Conservation (phyloP, 352 stramenopile species). For the Pythium aristosporum region DNA sequence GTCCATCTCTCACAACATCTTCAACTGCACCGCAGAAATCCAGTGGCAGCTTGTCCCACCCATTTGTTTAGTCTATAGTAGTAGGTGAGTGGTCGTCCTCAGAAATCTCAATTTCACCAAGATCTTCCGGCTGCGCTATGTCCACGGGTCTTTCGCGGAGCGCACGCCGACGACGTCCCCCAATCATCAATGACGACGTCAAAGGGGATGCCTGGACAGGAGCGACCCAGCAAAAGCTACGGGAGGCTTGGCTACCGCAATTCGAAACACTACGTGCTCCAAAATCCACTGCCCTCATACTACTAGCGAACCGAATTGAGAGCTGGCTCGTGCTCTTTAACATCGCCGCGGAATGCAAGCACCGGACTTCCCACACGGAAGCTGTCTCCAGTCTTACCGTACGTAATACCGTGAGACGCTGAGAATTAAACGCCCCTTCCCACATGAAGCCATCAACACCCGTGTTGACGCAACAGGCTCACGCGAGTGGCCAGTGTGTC, state of each 20-base stretch:
- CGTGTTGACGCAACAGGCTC: background rate
- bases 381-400: background rate
- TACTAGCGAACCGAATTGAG: too few relatives aligned
- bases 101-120: background rate
- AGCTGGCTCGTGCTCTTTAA: background rate
- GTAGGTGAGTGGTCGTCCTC: background rate
- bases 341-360: background rate
- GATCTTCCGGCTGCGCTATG: background rate
- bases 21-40: constrained; percentile 12
- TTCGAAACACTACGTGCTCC: too few relatives aligned
- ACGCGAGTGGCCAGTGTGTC: background rate
- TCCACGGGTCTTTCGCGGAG: background rate
- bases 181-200: too few relatives aligned
- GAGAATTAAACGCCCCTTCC: too few relatives aligned
- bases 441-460: too few relatives aligned
- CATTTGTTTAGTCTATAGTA: background rate
- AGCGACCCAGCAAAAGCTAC: too few relatives aligned
- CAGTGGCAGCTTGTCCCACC: constrained; percentile 5
- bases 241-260: too few relatives aligned
- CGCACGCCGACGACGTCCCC: too few relatives aligned
- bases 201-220: too few relatives aligned
- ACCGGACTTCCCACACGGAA: background rate
- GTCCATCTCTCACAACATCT: background rate
- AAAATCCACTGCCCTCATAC: too few relatives aligned
- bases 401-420: background rate